Base-by-base conservation (phyloP, 225 moss, liverwort and hornwort species). In the Climacium dendroides region DNA sequence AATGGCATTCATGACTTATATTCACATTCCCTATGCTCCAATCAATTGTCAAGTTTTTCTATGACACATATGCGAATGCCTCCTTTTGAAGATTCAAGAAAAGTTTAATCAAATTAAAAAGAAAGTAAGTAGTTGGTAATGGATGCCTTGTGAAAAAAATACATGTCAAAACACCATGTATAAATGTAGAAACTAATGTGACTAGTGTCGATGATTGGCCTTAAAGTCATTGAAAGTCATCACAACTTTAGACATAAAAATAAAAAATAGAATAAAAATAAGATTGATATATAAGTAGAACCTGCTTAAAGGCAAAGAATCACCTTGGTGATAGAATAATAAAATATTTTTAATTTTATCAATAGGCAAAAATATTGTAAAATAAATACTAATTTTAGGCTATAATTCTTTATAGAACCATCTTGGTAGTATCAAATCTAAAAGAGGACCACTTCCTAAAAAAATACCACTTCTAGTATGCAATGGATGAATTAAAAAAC, bases 191-290 rank as follows among this genome's bases (percentile, higher is more conserved):
- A 75, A 53, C 14, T 75, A 22, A 52, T 0, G n/a, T n/a, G n/a
- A n/a, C 0, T 34, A 5, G 0, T 35, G 0, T 35, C 0, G 0
- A 0, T 35, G 8, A 5, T 1, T 52, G 1, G 5, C 3, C 0
- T 1, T 0, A 52, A 75, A 53, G 13, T 32, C 24, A 48, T 32
- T 32, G 30, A 48, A 74, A 48, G 5, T 8, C 8, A 75, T 35
- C 2, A 23, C 23, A 35, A 22, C 1, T 35, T n/a, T 0, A 76
- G 4, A 23, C 2, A 53, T 76, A 9, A 23, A 74, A 35, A 76
- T 76, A 52, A 52, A 52, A 52, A 0, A 13, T 7, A 14, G 12
- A 32, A 19, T 35, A 35, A 76, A 13, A 54, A 15, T 76, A n/a
- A 1, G 15, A 23, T 1, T 53, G 2, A 23, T 0, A 9, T 9